Evolutionary conservation across 352 stramenopile genomes (phyloP).

Genomic region (Phytophthora uliginosa): DNA sequence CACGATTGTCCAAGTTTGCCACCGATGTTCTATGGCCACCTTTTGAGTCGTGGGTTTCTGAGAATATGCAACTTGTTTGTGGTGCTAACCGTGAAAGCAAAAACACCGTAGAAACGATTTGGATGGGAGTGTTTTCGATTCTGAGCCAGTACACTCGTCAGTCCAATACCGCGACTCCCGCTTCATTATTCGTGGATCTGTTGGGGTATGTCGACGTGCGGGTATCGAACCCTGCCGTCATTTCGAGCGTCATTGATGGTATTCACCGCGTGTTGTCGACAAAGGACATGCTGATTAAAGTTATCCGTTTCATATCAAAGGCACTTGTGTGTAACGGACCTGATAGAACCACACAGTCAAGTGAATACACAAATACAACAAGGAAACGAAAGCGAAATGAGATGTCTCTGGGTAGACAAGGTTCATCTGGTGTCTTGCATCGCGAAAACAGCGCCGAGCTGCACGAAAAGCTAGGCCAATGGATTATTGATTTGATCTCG

Average conservation of each 20-base stretch:
- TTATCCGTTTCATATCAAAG: conserved; percentile 36
- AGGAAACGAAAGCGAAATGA: conserved; percentile 41
- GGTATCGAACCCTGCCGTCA: conserved; percentile 19
- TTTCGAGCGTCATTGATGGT: conserved; percentile 30
- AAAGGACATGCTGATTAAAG: conserved; percentile 36
- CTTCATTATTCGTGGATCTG: conserved; percentile 39
- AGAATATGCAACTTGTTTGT: conserved; percentile 27
- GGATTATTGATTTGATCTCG: conserved; percentile 55
- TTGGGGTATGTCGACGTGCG: conserved; percentile 33
- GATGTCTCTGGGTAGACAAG: conserved; percentile 7
- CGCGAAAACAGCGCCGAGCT: conserved; percentile 22
- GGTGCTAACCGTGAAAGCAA: conserved; percentile 17
- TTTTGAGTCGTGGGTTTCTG: conserved; percentile 40
- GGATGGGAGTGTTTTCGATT: conserved; percentile 38
- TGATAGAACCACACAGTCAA: conserved; percentile 7
- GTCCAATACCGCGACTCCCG: conserved; percentile 25
- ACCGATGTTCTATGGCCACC: conserved; percentile 49
- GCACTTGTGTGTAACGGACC: conserved; percentile 16
- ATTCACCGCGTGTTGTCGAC: conserved; percentile 36
- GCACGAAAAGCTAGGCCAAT: conserved; percentile 48
- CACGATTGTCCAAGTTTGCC: conserved; percentile 37
- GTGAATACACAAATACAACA: conserved; percentile 17
- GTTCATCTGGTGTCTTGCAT: neutral
- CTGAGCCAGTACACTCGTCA: conserved; percentile 34
- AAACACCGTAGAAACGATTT: conserved; percentile 27